A percentile compares a stretch with the other conserved stretches of the same genome.
These are phyloP conservation scores for Massarina eburnea DNA, from an alignment of 2,329 filamentous ascomycete genomes.

Conservation along the genomic window DNA sequence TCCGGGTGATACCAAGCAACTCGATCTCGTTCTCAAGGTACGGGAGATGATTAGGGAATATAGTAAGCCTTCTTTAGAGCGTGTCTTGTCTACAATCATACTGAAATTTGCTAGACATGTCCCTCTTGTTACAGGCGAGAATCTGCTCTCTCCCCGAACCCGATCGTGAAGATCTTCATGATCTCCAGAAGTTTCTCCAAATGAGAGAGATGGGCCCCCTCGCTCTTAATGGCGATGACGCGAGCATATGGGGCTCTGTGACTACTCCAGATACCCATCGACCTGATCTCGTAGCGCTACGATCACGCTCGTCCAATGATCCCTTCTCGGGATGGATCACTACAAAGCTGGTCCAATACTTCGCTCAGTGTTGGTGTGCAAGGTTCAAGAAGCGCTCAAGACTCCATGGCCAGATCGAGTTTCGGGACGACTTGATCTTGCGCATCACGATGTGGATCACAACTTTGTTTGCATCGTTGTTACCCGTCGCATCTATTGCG, in stretches of 20 bases:
- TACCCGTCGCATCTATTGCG: conserved; percentile 10
- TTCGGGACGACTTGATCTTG: conserved; percentile 3
- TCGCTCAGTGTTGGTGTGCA: conserved; percentile 12
- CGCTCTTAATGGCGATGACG: conserved; percentile 11
- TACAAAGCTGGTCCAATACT: conserved; percentile 7
- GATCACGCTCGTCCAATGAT: conserved; percentile 17
- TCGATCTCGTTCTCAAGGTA: conserved; percentile 12
- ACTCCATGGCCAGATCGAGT: conserved; percentile 6
- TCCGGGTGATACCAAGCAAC: conserved; percentile 7
- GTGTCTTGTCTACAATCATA: background rate
- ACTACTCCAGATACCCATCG: conserved; percentile 1
- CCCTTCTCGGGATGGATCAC: conserved; percentile 20
- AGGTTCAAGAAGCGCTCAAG: conserved; percentile 13
- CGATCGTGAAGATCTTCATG: conserved; percentile 13
- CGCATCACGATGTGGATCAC: conserved; percentile 12
- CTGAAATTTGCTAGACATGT: conserved; percentile 10
- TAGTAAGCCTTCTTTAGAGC: conserved; percentile 9
- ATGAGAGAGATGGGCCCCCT: conserved; percentile 7
- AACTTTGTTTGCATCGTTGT: conserved; percentile 10
- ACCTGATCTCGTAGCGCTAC: conserved; percentile 15
- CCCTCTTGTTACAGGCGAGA: conserved; percentile 19
- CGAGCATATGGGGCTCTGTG: conserved; percentile 12
- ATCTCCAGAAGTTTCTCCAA: conserved; percentile 20
- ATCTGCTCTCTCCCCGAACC: conserved; percentile 13
- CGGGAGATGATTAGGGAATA: conserved; percentile 14